A percentile compares a stretch with the other conserved stretches of the same genome.
Evolutionary conservation across 2,329 filamentous ascomycete species (phyloP).

Genomic region (Neofusicoccum umdonicola): DNA sequence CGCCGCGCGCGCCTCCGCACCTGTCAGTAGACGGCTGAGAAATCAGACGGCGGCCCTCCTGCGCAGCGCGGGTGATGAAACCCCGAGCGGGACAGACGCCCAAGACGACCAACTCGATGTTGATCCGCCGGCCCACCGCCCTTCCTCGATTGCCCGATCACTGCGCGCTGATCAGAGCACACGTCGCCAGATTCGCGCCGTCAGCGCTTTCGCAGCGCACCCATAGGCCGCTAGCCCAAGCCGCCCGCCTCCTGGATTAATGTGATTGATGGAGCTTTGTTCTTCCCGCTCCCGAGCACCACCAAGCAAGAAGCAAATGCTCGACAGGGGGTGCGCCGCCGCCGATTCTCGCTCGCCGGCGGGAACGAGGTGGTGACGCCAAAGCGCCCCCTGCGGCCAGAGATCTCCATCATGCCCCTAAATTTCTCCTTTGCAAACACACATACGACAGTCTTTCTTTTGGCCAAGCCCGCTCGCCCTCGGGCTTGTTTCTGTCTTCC

Average conservation of each 20-base stretch:
- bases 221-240: constrained; percentile 5
- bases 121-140: constrained; percentile 8
- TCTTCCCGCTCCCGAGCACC: constrained; percentile 13
- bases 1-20: background rate
- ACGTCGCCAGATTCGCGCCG: constrained; percentile 4
- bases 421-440: constrained; percentile 15
- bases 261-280: constrained; percentile 15
- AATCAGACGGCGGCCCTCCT: background rate
- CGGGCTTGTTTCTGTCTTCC: background rate
- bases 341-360: constrained; percentile 5
- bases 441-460: constrained; percentile 1
- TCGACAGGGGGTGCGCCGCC: constrained; percentile 1
- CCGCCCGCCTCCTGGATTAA: constrained; percentile 2
- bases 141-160: constrained; percentile 6
- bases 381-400: background rate
- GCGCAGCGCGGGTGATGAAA: background rate
- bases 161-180: constrained; percentile 9
- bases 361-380: background rate
- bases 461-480: background rate
- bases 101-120: constrained; percentile 10
- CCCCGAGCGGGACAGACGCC: constrained; percentile 12
- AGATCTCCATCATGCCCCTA: constrained; percentile 14
- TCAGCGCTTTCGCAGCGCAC: constrained; percentile 4
- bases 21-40: background rate
- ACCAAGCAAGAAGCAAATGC: constrained; percentile 11